These are phyloP conservation scores for Brassica napus DNA, from an alignment of 345 rosid species.

Conservation along the genomic window Da-Ae NC_063448.1:15194001-15194500, in stretches of 20 bases:
- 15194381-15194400: conserved; percentile 52
- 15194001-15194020: conserved; percentile 5
- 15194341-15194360: conserved; percentile 91
- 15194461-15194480: neutral
- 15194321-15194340: conserved; percentile 88
- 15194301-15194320: conserved; percentile 76
- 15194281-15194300: conserved; percentile 67
- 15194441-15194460: conserved; percentile 33
- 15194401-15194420: conserved; percentile 48
- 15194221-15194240: conserved; percentile 86
- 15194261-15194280: conserved; percentile 72
- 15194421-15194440: conserved; percentile 90
- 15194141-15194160: conserved; percentile 34
- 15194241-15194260: conserved; percentile 78
- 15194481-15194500: neutral
- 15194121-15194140: conserved; percentile 41
- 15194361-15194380: conserved; percentile 77
- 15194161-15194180: conserved; percentile 42
- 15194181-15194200: conserved; percentile 42
- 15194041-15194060: conserved; percentile 55
- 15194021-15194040: neutral
- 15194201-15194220: conserved; percentile 5
- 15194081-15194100: conserved; percentile 42
- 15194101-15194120: conserved; percentile 66
- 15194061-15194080: conserved; percentile 28